Conservation (phyloP, 495 filamentous ascomycete genomes). For the Aspergillus avenaceus region DNA sequence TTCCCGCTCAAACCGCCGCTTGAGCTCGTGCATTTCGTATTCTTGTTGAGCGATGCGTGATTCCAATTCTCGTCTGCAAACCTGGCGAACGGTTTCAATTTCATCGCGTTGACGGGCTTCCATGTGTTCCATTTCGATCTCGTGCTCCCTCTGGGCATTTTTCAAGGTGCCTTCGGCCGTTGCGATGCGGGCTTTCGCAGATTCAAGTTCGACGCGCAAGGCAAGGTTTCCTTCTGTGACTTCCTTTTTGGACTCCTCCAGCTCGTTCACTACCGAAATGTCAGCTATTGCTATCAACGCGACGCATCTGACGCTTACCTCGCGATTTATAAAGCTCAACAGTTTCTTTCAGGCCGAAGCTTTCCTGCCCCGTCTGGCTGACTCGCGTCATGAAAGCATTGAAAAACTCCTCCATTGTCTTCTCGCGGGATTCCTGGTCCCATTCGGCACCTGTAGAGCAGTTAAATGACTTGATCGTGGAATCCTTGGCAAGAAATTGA, state of each 20-base stretch:
- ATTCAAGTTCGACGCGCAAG: slow-evolving; percentile 57
- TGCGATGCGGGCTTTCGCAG: slow-evolving; percentile 44
- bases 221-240: slow-evolving; percentile 52
- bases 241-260: slow-evolving; percentile 58
- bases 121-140: slow-evolving; percentile 57
- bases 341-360: slow-evolving; percentile 61
- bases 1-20: slow-evolving; percentile 48
- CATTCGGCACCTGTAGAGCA: slow-evolving; percentile 52
- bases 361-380: slow-evolving; percentile 55
- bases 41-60: slow-evolving; percentile 39
- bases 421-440: slow-evolving; percentile 65
- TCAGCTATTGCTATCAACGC: too few species aligned
- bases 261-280: slow-evolving; percentile 57
- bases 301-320: too few species aligned
- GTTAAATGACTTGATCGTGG: slow-evolving; percentile 53
- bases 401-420: slow-evolving; percentile 61
- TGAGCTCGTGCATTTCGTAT: slow-evolving; percentile 45
- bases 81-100: slow-evolving; percentile 36
- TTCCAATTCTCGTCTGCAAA: slow-evolving; percentile 39
- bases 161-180: slow-evolving; percentile 44
- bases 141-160: slow-evolving; percentile 46
- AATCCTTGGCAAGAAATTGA: slow-evolving; percentile 65
- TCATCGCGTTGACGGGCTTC: slow-evolving; percentile 45
- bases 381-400: slow-evolving; percentile 57
- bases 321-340: slow-evolving; percentile 65